A percentile compares a stretch with the other conserved stretches of the same genome.
Conservation (phyloP, 805 yeast species). For the Candida anglica region DNA sequence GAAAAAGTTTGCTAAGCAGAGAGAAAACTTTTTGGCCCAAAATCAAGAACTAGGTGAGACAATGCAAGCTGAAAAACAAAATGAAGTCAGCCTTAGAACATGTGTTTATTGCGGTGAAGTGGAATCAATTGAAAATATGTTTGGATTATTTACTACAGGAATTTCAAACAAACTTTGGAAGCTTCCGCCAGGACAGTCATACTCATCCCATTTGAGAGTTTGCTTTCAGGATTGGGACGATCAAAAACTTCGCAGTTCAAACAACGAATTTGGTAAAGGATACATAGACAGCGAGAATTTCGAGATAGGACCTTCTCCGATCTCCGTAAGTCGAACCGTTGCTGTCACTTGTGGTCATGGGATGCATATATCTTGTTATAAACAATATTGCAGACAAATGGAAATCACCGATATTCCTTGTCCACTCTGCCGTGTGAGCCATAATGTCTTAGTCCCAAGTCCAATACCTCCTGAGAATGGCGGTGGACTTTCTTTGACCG, state of each 20-base stretch:
- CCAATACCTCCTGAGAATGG: slow-evolving; percentile 23
- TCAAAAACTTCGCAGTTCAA: slow-evolving; percentile 11
- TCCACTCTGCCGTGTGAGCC: slow-evolving; percentile 47
- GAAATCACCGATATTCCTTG: slow-evolving; percentile 32
- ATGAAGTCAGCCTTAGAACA: slow-evolving; percentile 16
- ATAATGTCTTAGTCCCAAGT: slow-evolving; percentile 44
- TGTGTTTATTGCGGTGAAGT: slow-evolving; percentile 63
- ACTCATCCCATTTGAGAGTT: slow-evolving; percentile 10
- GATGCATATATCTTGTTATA: slow-evolving; percentile 45
- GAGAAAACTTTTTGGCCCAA: slow-evolving; percentile 38
- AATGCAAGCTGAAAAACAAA: slow-evolving; percentile 5
- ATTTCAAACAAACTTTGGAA: slow-evolving; percentile 38
- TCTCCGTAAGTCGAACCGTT: background rate
- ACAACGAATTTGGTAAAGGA: slow-evolving; percentile 17
- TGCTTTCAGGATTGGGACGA: slow-evolving; percentile 22
- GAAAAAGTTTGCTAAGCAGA: slow-evolving; percentile 57
- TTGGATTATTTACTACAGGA: slow-evolving; percentile 56
- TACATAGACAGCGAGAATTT: slow-evolving; percentile 1
- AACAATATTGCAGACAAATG: slow-evolving; percentile 20
- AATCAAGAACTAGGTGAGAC: slow-evolving; percentile 23
- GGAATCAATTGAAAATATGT: slow-evolving; percentile 39
- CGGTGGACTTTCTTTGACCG: slow-evolving; percentile 9
- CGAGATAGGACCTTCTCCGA: background rate
- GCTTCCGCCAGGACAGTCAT: slow-evolving; percentile 29
- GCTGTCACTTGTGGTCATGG: slow-evolving; percentile 48